Base-by-base conservation (phyloP, 2,329 filamentous ascomycete genomes). In the Macrophomina phaseolina region DNA sequence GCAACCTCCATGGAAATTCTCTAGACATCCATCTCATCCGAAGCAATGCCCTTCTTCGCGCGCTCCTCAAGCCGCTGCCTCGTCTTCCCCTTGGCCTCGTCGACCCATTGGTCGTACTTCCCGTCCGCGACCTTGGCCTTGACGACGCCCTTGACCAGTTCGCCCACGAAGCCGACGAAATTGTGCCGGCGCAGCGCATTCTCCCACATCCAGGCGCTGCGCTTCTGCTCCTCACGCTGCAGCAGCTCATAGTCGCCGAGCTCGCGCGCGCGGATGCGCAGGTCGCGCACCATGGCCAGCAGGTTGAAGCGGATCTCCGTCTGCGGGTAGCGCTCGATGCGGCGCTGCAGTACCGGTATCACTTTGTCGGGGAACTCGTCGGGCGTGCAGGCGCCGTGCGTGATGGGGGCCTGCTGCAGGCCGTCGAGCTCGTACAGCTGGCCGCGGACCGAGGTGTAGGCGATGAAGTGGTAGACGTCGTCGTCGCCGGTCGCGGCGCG, bases 401-500 rank as follows among this genome's bases (percentile, higher is more conserved):
- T 89, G 73, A 99, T 97, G 65, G 95, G 95, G 67, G 92, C 91
- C 4, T 93, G 93, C 81, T 98, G 94, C 70, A 99, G 84, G 18
- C 95, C 95, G 79, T 99, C 95, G 63, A 99, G 86, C 81, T 99
- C 95, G 84, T 97, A 99, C 65, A 99, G 85, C 4, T 83, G 88
- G 70, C 90, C 90, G 75, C 90, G 87, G 71, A 97, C 85, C 64
- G 90, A 87, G 8, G 93, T 94, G 81, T 99, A 99, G 38, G 94
- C 95, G 74, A 99, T 93, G 80, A 99, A 99, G 82, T 99, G 95
- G 81, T 96, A 99, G 34, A 94, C 92, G 75, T 98, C 95, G 74
- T 97, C 93, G 65, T 92, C 85, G 69, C 89, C 89, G n/a, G 86
- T 87, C 14, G 87, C 86, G 11, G 88, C 83, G 11, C 90, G 87